phyloP scores from a whole-genome alignment of 352 stramenopile species.

The Elongisporangium prolatum region DNA sequence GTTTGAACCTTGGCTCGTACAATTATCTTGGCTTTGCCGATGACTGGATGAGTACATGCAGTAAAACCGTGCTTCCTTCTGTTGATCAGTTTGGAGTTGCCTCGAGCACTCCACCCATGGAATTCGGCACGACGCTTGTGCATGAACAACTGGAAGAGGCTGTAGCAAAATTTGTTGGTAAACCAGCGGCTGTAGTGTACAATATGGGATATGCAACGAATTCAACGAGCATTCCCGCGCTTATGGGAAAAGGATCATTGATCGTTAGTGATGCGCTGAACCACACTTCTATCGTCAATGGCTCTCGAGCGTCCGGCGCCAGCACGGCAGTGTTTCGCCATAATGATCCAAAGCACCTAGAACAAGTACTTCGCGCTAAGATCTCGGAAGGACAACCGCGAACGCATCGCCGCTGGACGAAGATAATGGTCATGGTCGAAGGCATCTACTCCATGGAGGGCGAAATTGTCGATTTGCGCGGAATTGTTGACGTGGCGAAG shows the following conservation, averaged over 20 bases:
- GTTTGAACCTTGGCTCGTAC: conserved; percentile 94
- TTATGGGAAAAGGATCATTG: conserved; percentile 89
- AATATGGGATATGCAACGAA: conserved; percentile 99
- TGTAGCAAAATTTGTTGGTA: conserved; percentile 90
- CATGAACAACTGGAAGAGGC: conserved; percentile 85
- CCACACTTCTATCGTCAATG: conserved; percentile 97
- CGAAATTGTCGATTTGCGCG: conserved; percentile 89
- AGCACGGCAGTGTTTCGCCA: conserved; percentile 93
- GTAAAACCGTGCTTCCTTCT: conserved; percentile 54
- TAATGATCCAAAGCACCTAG: conserved; percentile 91
- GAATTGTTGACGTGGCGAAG: conserved; percentile 88
- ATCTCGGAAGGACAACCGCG: conserved; percentile 66
- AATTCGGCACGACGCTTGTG: conserved; percentile 54
- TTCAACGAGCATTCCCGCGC: conserved; percentile 89
- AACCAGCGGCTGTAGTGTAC: conserved; percentile 92
- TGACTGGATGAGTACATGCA: conserved; percentile 92
- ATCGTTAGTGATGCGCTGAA: conserved; percentile 95
- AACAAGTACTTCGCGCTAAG: conserved; percentile 62
- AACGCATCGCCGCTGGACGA: conserved; percentile 92
- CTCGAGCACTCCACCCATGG: conserved; percentile 18
- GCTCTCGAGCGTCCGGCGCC: conserved; percentile 84
- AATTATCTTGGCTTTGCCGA: conserved; percentile 98
- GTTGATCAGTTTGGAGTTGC: conserved; percentile 62
- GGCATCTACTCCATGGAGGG: conserved; percentile 97
- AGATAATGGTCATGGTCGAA: conserved; percentile 94